Conservation (phyloP, 225 moss, liverwort and hornwort species). For the Pseudoscleropodium purum region DNA sequence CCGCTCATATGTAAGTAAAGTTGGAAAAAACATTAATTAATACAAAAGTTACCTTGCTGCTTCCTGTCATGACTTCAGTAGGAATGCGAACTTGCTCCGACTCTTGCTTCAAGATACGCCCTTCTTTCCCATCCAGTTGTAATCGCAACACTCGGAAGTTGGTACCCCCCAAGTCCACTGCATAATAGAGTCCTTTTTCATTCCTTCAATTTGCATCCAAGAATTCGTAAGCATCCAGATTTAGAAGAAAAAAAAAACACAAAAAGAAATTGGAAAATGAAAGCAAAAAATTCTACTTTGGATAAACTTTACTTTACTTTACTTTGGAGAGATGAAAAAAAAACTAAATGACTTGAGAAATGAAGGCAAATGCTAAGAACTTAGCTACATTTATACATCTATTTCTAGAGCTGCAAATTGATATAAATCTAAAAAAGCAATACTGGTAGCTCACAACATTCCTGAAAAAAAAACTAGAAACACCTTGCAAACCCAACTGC, state of each 20-base stretch:
- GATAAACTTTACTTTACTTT: too few relatives aligned
- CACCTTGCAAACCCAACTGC: neutral
- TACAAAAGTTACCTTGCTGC: constrained; percentile 39
- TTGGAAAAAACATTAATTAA: neutral
- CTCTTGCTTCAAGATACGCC: constrained; percentile 71
- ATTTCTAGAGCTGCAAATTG: neutral
- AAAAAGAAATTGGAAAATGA: neutral
- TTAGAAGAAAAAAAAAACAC: neutral
- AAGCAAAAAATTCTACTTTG: neutral
- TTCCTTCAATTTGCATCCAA: constrained; percentile 39
- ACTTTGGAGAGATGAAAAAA: too few relatives aligned
- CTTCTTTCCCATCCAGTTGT: constrained; percentile 69
- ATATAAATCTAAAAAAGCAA: neutral
- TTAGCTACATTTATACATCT: neutral
- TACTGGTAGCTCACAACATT: too few relatives aligned
- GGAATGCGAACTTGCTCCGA: constrained; percentile 75
- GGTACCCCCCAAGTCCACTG: constrained; percentile 89
- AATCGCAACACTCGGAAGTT: constrained; percentile 92
- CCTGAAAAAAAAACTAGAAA: neutral
- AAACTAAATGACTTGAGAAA: too few relatives aligned
- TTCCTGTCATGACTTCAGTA: constrained; percentile 56
- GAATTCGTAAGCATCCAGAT: neutral
- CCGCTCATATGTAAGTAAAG: neutral
- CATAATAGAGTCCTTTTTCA: constrained; percentile 76
- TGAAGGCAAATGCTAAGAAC: neutral